Percentiles rank a stretch among this genome's conserved stretches.
Evolutionary conservation across 257 asterid genomes (phyloP).

Genomic region (Primulina tabacum): DNA sequence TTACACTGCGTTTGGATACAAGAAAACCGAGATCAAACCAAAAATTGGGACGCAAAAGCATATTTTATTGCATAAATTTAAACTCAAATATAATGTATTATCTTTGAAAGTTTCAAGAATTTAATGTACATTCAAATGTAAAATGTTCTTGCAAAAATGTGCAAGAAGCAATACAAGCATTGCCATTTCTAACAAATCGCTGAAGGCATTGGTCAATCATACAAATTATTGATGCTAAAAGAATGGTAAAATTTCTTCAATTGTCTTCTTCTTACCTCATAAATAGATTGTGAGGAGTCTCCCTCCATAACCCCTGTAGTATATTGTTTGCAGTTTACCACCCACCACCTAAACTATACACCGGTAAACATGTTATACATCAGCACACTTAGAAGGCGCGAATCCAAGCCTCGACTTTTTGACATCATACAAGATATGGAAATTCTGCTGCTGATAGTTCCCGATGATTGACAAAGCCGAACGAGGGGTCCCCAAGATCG

Average conservation of each 20-base stretch:
- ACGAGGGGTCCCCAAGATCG: constrained; percentile 71
- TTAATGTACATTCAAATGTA: neutral
- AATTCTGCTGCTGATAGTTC: constrained; percentile 91
- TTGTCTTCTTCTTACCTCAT: neutral
- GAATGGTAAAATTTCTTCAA: constrained; percentile 15
- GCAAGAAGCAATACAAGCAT: constrained; percentile 19
- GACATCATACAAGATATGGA: constrained; percentile 70
- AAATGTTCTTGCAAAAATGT: constrained; percentile 4
- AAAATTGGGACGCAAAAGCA: too few relatives aligned
- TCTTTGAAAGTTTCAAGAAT: too few relatives aligned
- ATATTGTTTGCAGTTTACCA: constrained; percentile 35
- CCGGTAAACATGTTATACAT: constrained; percentile 29
- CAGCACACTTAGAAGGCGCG: constrained; percentile 72
- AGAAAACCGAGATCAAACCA: too few relatives aligned
- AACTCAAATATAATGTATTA: too few relatives aligned
- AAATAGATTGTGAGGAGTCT: neutral
- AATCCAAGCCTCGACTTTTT: constrained; percentile 76
- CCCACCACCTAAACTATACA: constrained; percentile 27
- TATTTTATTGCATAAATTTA: too few relatives aligned
- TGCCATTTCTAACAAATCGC: neutral
- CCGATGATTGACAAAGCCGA: constrained; percentile 83
- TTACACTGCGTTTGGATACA: too few relatives aligned
- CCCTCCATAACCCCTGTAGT: too few relatives aligned
- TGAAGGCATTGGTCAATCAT: constrained; percentile 22
- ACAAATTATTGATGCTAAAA: constrained; percentile 27